Conservation (phyloP, 352 stramenopile genomes). For the Aphanomyces cochlioides region DNA sequence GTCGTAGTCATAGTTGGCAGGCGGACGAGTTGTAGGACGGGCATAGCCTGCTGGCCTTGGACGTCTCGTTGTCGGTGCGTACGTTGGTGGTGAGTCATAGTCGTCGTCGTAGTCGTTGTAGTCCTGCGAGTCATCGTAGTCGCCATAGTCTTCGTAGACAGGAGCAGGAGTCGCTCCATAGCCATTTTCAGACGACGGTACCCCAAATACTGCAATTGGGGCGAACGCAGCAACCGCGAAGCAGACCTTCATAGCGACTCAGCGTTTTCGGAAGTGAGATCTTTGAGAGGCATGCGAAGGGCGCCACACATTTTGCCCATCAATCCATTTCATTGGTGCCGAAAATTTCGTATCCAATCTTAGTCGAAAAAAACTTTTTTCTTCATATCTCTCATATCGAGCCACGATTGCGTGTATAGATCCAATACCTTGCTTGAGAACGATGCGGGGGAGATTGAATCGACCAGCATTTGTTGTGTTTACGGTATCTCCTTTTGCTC, state of each 20-base stretch:
- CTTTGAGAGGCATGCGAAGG: background rate
- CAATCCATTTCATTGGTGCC: background rate
- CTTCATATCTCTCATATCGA: background rate
- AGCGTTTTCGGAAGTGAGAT: conserved; percentile 14
- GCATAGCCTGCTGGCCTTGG: too few relatives aligned
- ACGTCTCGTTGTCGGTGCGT: too few relatives aligned
- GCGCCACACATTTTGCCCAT: background rate
- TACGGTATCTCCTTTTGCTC: background rate
- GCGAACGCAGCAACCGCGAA: background rate
- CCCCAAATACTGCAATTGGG: background rate
- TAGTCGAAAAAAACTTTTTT: too few relatives aligned
- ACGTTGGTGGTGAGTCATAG: too few relatives aligned
- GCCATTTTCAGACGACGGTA: too few relatives aligned
- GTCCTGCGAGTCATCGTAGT: too few relatives aligned
- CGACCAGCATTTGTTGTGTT: background rate
- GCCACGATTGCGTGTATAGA: background rate
- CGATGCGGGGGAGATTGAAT: background rate
- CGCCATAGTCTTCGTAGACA: too few relatives aligned
- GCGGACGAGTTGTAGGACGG: too few relatives aligned
- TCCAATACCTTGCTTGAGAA: background rate
- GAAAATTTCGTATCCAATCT: conserved; percentile 12
- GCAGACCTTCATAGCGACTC: background rate
- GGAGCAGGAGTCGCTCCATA: too few relatives aligned
- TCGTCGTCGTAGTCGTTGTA: too few relatives aligned
- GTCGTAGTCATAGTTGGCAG: too few relatives aligned